Conservation (phyloP, 169 alveolate species). For the Eimeria maxima region DNA sequence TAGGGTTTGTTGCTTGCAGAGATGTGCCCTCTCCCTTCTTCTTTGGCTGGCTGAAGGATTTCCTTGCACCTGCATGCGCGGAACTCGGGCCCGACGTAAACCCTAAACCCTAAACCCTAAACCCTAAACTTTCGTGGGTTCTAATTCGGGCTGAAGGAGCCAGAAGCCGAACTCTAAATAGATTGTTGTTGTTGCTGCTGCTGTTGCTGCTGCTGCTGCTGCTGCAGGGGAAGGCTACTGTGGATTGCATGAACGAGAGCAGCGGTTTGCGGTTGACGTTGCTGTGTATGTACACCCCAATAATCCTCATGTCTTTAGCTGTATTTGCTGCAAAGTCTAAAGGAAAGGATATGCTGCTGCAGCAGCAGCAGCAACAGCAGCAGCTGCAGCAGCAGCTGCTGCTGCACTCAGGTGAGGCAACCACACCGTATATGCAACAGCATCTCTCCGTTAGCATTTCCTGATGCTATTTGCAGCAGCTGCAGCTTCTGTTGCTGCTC, state of each 20-base stretch:
- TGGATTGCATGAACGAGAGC: not conserved
- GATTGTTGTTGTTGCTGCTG: conserved; percentile 42
- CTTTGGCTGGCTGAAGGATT: conserved; percentile 12
- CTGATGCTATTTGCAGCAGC: not conserved
- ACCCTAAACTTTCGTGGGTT: not conserved
- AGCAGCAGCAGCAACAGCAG: conserved; percentile 16
- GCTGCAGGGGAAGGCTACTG: not conserved
- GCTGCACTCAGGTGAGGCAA: not conserved
- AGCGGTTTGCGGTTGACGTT: not conserved
- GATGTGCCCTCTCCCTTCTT: conserved; percentile 20
- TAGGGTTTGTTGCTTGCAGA: not conserved
- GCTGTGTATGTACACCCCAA: not conserved
- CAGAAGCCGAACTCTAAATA: not conserved
- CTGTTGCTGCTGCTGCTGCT: not conserved
- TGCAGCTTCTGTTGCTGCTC: not conserved
- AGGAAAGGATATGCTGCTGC: not conserved
- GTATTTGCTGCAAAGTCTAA: not conserved
- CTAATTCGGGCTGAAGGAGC: no score
- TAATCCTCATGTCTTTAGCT: not conserved
- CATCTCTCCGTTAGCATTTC: not conserved
- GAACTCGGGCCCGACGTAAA: not conserved
- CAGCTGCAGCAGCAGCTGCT: not conserved
- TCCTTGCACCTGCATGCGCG: conserved; percentile 25
- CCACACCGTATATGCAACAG: not conserved
- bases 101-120: not conserved